Conservation (phyloP, 805 yeast genomes). For the Pichia paraexigua region DNA sequence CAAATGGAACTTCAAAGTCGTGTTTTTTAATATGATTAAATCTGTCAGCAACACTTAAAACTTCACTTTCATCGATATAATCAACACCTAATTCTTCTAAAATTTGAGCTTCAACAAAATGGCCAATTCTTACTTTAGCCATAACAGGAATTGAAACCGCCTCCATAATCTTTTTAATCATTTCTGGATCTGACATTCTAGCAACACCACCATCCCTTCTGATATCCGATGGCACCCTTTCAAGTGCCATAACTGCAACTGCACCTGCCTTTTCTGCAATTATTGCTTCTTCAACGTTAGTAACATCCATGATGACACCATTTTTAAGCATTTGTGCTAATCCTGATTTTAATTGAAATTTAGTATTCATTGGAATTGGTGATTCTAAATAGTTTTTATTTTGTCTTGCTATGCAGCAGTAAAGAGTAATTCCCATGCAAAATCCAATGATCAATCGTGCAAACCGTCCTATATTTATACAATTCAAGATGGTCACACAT, state of each 20-base stretch:
- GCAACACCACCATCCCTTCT: slow-evolving; percentile 76
- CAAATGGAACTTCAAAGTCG: slow-evolving; percentile 65
- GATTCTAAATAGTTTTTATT: slow-evolving; percentile 7
- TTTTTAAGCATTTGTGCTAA: slow-evolving; percentile 83
- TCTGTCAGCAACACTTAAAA: slow-evolving; percentile 75
- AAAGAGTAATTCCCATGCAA: neutral
- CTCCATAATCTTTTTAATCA: slow-evolving; percentile 68
- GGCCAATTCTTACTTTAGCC: slow-evolving; percentile 85
- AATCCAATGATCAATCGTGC: neutral
- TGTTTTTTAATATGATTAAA: slow-evolving; percentile 52
- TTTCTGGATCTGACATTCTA: slow-evolving; percentile 77
- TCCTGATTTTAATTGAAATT: slow-evolving; percentile 54
- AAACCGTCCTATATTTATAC: neutral
- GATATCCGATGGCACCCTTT: slow-evolving; percentile 80
- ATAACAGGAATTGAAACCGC: slow-evolving; percentile 68
- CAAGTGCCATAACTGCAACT: slow-evolving; percentile 85
- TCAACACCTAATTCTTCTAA: slow-evolving; percentile 66
- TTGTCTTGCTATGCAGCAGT: neutral
- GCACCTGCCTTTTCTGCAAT: slow-evolving; percentile 83
- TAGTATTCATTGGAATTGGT: slow-evolving; percentile 16
- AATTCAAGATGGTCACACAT: neutral
- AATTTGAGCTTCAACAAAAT: slow-evolving; percentile 73
- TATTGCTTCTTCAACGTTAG: slow-evolving; percentile 69
- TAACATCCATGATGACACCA: slow-evolving; percentile 69
- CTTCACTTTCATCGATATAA: slow-evolving; percentile 80